These are phyloP conservation scores for Aurinia saxatilis DNA, from an alignment of 345 rosid genomes.

Conservation along the genomic window DNA sequence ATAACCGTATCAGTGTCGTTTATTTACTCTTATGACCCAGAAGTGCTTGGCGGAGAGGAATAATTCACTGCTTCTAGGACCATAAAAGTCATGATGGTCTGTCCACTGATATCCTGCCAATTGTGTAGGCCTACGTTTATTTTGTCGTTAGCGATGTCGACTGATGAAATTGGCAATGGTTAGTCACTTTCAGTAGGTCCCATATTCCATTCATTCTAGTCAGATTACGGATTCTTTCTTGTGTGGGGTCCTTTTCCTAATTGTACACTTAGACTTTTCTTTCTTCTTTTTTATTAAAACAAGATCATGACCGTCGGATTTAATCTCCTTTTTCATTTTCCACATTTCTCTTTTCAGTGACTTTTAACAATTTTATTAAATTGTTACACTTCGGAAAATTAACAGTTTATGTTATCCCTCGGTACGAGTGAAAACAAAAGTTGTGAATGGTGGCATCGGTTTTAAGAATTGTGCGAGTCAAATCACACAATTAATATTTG, in stretches of 20 bases:
- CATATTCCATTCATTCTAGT: constrained; percentile 25
- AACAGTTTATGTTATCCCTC: constrained; percentile 2
- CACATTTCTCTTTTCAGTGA: constrained; percentile 2
- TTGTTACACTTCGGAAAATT: not conserved
- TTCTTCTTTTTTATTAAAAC: not conserved
- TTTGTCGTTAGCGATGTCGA: constrained; percentile 17
- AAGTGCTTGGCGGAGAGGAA: not conserved
- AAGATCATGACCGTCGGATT: constrained; percentile 17
- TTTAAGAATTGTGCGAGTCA: no score
- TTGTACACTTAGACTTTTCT: not conserved
- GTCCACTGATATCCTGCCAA: constrained; percentile 6
- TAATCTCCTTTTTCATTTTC: not conserved
- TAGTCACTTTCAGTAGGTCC: constrained; percentile 18
- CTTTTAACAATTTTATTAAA: not conserved
- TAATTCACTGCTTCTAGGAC: constrained; percentile 12
- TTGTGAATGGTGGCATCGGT: no score
- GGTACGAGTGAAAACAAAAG: not conserved
- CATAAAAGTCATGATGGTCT: constrained; percentile 9
- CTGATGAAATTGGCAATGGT: constrained; percentile 13
- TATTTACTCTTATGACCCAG: constrained; percentile 1
- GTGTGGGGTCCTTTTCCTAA: constrained; percentile 2
- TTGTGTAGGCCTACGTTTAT: not conserved
- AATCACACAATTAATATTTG: no score
- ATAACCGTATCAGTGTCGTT: constrained; percentile 1
- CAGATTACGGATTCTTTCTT: constrained; percentile 21